Conservation (phyloP, 2,329 filamentous ascomycete species). For the Teratosphaeria gauchensis region DNA sequence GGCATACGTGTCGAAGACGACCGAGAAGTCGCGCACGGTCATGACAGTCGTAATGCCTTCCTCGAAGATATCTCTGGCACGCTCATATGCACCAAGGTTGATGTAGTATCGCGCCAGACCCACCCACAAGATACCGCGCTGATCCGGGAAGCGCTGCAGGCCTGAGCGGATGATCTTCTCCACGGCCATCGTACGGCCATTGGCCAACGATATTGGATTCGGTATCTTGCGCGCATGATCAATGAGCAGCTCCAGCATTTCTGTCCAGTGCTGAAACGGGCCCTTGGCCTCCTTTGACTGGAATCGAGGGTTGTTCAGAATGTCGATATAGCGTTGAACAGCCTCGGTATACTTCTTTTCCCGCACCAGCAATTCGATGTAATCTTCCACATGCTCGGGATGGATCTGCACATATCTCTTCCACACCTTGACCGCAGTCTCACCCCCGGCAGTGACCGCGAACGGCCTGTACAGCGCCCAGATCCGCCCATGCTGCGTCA, state of each 20-base stretch:
- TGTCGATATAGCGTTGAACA: conserved; percentile 79
- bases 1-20: conserved; percentile 91
- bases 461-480: conserved; percentile 90
- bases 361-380: conserved; percentile 77
- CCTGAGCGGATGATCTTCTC: conserved; percentile 89
- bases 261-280: conserved; percentile 92
- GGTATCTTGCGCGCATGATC: conserved; percentile 54
- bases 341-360: conserved; percentile 83
- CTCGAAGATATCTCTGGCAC: conserved; percentile 85
- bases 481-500: conserved; percentile 91
- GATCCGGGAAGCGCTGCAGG: conserved; percentile 81
- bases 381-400: conserved; percentile 90
- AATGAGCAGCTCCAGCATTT: conserved; percentile 92
- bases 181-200: conserved; percentile 77
- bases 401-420: conserved; percentile 94
- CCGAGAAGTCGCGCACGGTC: conserved; percentile 94
- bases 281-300: conserved; percentile 89
- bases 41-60: conserved; percentile 96
- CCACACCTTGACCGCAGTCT: conserved; percentile 90
- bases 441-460: conserved; percentile 78
- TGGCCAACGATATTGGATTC: conserved; percentile 69
- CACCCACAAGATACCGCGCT: conserved; percentile 89
- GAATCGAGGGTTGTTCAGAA: conserved; percentile 84
- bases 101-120: conserved; percentile 96
- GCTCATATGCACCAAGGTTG: conserved; percentile 82